Base-by-base conservation (phyloP, 2,329 filamentous ascomycete species). In the Clathrospora elynae region DNA sequence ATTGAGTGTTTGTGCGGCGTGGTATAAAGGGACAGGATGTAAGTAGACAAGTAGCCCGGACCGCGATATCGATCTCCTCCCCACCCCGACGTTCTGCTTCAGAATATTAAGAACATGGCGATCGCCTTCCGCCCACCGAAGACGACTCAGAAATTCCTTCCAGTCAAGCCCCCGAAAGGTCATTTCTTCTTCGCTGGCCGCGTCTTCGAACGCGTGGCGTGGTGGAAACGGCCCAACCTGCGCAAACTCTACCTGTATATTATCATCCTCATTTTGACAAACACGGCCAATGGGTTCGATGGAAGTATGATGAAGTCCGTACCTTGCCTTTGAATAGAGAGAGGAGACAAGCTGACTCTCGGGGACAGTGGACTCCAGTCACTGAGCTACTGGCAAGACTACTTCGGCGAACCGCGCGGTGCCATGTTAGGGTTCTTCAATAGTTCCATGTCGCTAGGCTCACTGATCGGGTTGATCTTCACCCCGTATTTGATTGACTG, bases 251-350 rank as follows among this genome's bases (percentile, higher is more conserved):
- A 53, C 35, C 17, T 43, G 24, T 49, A 44, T 32, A 50, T 53
- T 16, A 39, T 50, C 35, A 35, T 50, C 12, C 12, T 43, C 13
- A 43, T 50, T 11, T 18, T 49, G 19, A 43, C 46, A 5, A 47
- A 49, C n/a, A 51, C 59, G 2, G 54, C 61, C 71, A 80, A 80
- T 61, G 79, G 79, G 11, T 82, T 44, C 22, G 41, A 44, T 12
- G 41, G 35, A 76, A 49, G 79, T 9, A 83, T 53, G 78, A 39
- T 44, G 35, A 44, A 44, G 36, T 39, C 5, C 3, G 36, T 39
- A 17, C 4, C 11, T 13, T 18, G 17, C n/a, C 4, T 77, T 20
- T 78, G 75, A n/a, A 71, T 83, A 20, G 54, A 57, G 29, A 6
- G 22, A 24, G 6, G 6, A 24, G 6, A 17, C 22, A 28, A 14